Evolutionary conservation across 192 early-diverging fungal genomes (phyloP).

Genomic region (Coemansia sp.): DNA sequence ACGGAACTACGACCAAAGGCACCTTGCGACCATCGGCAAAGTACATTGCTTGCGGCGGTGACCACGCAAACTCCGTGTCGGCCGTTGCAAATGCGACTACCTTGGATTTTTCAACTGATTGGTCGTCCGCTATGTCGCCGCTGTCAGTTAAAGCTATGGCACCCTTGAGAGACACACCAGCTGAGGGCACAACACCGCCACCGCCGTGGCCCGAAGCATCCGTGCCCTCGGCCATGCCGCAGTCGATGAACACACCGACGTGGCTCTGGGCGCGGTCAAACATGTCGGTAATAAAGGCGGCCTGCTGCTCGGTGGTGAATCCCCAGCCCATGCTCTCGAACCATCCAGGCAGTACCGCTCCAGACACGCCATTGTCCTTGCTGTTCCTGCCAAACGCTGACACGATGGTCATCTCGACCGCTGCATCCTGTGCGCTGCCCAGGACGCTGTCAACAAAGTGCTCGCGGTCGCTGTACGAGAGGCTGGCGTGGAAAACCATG

Average conservation of each 20-base stretch:
- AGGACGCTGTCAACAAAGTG: conserved; percentile 69
- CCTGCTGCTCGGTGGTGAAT: conserved; percentile 49
- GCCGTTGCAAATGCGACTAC: neutral
- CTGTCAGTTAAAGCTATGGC: too few relatives aligned
- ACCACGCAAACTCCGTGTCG: too few relatives aligned
- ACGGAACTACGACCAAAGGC: conserved; percentile 65
- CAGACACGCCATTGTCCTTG: neutral
- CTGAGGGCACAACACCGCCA: neutral
- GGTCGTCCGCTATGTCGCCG: too few relatives aligned
- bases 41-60: conserved; percentile 2
- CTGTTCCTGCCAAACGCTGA: conserved; percentile 56
- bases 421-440: conserved; percentile 53
- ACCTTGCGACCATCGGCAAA: conserved; percentile 45
- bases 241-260: conserved; percentile 66
- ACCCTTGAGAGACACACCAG: neutral
- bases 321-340: conserved; percentile 43
- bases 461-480: conserved; percentile 57
- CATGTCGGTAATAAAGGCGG: conserved; percentile 47
- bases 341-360: conserved; percentile 30
- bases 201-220: neutral
- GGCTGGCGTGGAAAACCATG: conserved; percentile 57
- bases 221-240: conserved; percentile 56
- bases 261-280: conserved; percentile 45
- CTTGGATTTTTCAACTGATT: too few relatives aligned
- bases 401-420: conserved; percentile 65